Conservation (phyloP, 176 grass and related monocot genomes). For the Triticum dicoccoides region DNA sequence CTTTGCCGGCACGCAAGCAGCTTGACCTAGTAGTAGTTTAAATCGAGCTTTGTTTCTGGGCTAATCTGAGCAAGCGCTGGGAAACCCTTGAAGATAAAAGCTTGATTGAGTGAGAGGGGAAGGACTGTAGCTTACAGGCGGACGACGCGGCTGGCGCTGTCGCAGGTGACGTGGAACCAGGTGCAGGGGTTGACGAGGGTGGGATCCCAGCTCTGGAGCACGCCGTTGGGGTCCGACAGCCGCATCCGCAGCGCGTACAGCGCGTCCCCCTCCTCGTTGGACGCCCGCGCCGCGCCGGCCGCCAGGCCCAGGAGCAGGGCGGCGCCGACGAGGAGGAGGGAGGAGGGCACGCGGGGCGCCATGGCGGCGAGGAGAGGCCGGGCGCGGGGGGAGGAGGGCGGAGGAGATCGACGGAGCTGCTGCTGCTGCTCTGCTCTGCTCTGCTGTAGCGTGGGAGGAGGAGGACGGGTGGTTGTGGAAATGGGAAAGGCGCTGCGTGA, state of each 20-base stretch:
- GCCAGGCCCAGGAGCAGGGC: slow-evolving; percentile 36
- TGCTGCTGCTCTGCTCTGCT: neutral
- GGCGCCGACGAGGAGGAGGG: slow-evolving; percentile 30
- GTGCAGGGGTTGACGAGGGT: slow-evolving; percentile 96
- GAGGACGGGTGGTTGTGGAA: neutral
- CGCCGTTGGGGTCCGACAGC: slow-evolving; percentile 85
- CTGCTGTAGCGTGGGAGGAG: neutral
- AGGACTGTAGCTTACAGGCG: slow-evolving; percentile 50
- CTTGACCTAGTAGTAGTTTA: neutral
- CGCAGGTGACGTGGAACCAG: slow-evolving; percentile 98
- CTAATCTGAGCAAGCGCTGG: neutral
- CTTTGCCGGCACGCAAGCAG: neutral
- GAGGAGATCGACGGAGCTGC: neutral
- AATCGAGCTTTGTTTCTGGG: neutral
- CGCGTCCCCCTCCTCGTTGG: slow-evolving; percentile 71
- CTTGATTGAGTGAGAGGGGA: neutral
- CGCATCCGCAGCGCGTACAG: slow-evolving; percentile 70
- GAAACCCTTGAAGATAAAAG: neutral
- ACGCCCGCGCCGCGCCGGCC: slow-evolving; percentile 36
- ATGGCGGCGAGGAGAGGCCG: slow-evolving; percentile 17
- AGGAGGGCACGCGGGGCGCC: slow-evolving; percentile 27
- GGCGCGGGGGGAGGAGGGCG: neutral
- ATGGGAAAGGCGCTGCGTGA: neutral
- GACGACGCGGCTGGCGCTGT: slow-evolving; percentile 66
- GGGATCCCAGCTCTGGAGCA: slow-evolving; percentile 96